These are phyloP conservation scores for Leishmania lainsoni DNA, from an alignment of 208 protist species.

Conservation along the genomic window DNA sequence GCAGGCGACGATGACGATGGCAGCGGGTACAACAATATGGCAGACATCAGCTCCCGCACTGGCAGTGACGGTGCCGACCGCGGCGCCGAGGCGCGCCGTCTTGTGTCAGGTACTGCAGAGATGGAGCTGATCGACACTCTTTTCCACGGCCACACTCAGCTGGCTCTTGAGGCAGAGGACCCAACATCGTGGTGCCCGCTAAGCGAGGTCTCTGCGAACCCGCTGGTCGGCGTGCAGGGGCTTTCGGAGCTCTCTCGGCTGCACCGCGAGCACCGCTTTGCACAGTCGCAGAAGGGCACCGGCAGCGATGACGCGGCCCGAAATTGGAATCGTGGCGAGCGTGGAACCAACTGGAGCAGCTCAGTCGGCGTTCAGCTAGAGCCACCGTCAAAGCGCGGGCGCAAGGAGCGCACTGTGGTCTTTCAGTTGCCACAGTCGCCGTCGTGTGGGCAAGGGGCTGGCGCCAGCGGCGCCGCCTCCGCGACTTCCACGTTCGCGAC, in stretches of 20 bases:
- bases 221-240: constrained; percentile 23
- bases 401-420: constrained; percentile 65
- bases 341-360: background rate
- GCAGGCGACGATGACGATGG: constrained; percentile 4
- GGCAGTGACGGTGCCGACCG: constrained; percentile 24
- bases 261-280: constrained; percentile 67
- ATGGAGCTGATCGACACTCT: constrained; percentile 68
- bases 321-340: background rate
- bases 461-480: background rate
- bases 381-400: constrained; percentile 36
- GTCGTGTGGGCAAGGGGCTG: background rate
- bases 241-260: constrained; percentile 60
- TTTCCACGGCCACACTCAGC: constrained; percentile 43
- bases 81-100: constrained; percentile 44
- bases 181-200: constrained; percentile 76
- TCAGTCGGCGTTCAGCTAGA: background rate
- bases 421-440: constrained; percentile 56
- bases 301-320: background rate
- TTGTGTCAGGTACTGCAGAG: constrained; percentile 67
- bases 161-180: constrained; percentile 83
- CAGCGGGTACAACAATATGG: background rate
- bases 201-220: constrained; percentile 41
- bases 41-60: constrained; percentile 7
- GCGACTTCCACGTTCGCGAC: constrained; percentile 13
- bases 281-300: constrained; percentile 19